These are phyloP conservation scores for Arxiozyma telluris DNA, from an alignment of 1,139 yeast genomes.

Conservation along the genomic window DNA sequence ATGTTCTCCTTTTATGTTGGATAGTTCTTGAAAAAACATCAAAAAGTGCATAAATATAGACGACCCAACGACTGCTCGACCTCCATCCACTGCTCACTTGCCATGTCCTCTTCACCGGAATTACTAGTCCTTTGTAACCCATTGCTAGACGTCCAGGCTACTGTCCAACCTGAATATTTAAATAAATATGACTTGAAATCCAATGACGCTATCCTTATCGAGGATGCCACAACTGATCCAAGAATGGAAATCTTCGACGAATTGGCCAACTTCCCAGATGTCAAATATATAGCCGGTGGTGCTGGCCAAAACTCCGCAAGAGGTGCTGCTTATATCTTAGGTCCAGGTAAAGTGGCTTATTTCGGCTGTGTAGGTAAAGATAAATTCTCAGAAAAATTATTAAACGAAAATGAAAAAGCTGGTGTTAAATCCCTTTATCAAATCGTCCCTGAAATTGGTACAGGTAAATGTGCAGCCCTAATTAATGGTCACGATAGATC, in stretches of 20 bases:
- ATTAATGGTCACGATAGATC: conserved; percentile 86
- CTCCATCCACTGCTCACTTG: conserved; percentile 2
- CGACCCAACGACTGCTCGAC: neutral
- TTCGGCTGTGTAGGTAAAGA: conserved; percentile 97
- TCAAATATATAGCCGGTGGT: conserved; percentile 89
- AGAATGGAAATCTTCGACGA: conserved; percentile 84
- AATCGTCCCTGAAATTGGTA: conserved; percentile 64
- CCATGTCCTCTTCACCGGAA: conserved; percentile 39
- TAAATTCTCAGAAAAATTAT: conserved; percentile 71
- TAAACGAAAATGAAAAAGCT: conserved; percentile 74
- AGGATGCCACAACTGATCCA: conserved; percentile 44
- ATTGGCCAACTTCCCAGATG: conserved; percentile 50
- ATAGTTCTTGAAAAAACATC: too few relatives aligned
- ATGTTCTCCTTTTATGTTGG: too few relatives aligned
- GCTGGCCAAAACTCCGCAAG: conserved; percentile 99
- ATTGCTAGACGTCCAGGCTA: conserved; percentile 79
- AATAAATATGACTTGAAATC: conserved; percentile 77
- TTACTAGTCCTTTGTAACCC: conserved; percentile 73
- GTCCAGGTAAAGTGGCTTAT: conserved; percentile 75
- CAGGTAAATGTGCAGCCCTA: conserved; percentile 98
- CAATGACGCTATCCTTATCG: conserved; percentile 90
- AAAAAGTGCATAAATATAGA: neutral
- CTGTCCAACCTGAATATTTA: conserved; percentile 59
- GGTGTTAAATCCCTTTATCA: conserved; percentile 85
- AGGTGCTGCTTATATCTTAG: conserved; percentile 92